phyloP scores from a whole-genome alignment of 2,329 filamentous ascomycete genomes.

The Penicillium sp. region DNA sequence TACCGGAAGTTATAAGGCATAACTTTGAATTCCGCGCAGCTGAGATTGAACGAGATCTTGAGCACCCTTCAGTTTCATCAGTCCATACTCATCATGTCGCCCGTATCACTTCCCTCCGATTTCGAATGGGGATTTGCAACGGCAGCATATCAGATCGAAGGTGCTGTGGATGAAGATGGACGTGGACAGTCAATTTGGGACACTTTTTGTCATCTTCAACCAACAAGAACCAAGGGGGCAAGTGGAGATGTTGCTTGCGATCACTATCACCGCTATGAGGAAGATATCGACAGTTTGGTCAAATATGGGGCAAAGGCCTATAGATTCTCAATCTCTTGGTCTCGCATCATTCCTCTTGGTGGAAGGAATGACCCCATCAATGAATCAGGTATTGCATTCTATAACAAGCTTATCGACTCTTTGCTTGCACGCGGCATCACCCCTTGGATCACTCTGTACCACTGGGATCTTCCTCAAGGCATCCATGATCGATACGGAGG shows the following conservation, averaged over 20 bases:
- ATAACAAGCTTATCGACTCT: constrained; percentile 47
- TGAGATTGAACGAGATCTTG: neutral
- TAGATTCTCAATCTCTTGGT: constrained; percentile 50
- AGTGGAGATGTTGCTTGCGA: constrained; percentile 52
- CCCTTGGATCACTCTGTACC: constrained; percentile 47
- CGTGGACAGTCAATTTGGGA: constrained; percentile 43
- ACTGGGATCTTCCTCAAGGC: constrained; percentile 43
- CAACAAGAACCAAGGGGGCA: constrained; percentile 30
- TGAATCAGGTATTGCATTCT: constrained; percentile 46
- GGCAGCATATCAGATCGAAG: constrained; percentile 46
- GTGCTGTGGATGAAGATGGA: constrained; percentile 40
- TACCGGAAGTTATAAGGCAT: neutral
- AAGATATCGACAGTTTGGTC: constrained; percentile 39
- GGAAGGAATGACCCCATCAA: constrained; percentile 44
- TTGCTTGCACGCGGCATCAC: constrained; percentile 42
- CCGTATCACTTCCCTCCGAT: neutral
- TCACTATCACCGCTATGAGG: constrained; percentile 49
- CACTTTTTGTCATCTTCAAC: constrained; percentile 35
- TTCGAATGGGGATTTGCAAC: constrained; percentile 41
- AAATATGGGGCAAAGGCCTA: constrained; percentile 33
- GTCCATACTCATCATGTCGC: neutral
- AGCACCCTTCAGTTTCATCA: neutral
- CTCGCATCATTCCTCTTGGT: constrained; percentile 50
- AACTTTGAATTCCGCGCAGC: neutral
- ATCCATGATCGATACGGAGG: constrained; percentile 41